These are phyloP conservation scores for Diplodia scrobiculata DNA, from an alignment of 2,329 filamentous ascomycete genomes.

Conservation along the genomic window DNA sequence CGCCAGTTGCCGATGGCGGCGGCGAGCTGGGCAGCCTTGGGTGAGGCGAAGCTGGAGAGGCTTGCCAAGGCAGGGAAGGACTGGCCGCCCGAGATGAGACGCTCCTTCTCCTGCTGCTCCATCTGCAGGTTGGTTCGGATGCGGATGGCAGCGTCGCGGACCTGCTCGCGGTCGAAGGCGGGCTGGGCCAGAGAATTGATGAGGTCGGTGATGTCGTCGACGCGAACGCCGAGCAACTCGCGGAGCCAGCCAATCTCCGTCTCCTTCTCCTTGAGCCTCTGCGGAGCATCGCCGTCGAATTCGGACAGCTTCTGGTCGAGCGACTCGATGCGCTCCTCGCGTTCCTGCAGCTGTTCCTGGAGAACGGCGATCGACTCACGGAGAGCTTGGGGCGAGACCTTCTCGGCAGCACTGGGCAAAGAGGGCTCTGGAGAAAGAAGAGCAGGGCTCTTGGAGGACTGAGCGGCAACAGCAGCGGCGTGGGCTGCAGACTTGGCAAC, in stretches of 20 bases:
- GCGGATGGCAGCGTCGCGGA: conserved; percentile 88
- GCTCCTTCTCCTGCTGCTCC: conserved; percentile 94
- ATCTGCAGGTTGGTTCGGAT: conserved; percentile 94
- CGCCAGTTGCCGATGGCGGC: conserved; percentile 98
- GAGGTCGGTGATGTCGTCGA: conserved; percentile 90
- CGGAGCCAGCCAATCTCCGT: conserved; percentile 94
- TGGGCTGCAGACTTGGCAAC: conserved; percentile 85
- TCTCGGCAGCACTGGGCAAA: conserved; percentile 66
- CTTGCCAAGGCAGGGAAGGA: conserved; percentile 75
- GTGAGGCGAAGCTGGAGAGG: conserved; percentile 74
- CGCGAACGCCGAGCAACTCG: conserved; percentile 85
- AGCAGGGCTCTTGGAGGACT: conserved; percentile 53
- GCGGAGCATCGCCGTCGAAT: conserved; percentile 73
- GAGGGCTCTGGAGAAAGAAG: conserved; percentile 35
- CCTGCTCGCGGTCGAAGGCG: conserved; percentile 72
- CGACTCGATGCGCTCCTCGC: conserved; percentile 84
- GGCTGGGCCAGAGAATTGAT: conserved; percentile 76
- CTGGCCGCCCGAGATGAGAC: conserved; percentile 66
- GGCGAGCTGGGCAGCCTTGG: conserved; percentile 84
- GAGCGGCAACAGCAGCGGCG: conserved; percentile 72
- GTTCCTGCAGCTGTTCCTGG: conserved; percentile 93
- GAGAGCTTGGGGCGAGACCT: conserved; percentile 89
- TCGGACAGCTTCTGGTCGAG: conserved; percentile 72
- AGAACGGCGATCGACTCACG: conserved; percentile 95
- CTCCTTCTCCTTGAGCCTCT: conserved; percentile 85